Conservation (phyloP, 495 filamentous ascomycete species). For the Hypoxylon crocopeplum region DNA sequence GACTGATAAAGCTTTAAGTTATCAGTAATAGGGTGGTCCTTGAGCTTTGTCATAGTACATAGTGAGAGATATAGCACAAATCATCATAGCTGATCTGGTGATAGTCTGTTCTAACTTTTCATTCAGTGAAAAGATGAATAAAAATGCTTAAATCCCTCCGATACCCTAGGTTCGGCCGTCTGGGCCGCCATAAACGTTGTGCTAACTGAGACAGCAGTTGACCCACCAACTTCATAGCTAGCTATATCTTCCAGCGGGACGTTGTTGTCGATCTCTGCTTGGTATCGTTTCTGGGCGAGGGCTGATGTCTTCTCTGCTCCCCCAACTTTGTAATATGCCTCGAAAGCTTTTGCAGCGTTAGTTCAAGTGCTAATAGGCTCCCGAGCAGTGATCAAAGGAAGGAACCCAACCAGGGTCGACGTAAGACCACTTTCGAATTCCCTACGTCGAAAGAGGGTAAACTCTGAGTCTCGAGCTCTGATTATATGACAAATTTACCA, state of each 20-base stretch:
- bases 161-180: too few relatives aligned
- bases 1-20: too few relatives aligned
- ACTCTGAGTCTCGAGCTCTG: background rate
- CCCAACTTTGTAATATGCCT: slow-evolving; percentile 47
- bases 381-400: slow-evolving; percentile 50
- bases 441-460: slow-evolving; percentile 37
- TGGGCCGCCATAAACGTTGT: slow-evolving; percentile 52
- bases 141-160: too few relatives aligned
- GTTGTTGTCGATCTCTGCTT: slow-evolving; percentile 41
- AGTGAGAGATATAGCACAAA: too few relatives aligned
- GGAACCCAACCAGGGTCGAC: slow-evolving; percentile 40
- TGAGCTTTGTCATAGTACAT: too few relatives aligned
- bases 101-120: too few relatives aligned
- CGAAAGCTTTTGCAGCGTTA: slow-evolving; percentile 47
- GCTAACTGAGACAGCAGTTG: slow-evolving; percentile 53
- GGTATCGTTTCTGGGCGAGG: slow-evolving; percentile 41
- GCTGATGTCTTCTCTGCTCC: slow-evolving; percentile 46
- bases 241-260: slow-evolving; percentile 51
- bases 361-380: slow-evolving; percentile 49
- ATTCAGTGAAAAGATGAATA: too few relatives aligned
- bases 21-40: too few relatives aligned
- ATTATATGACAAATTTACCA: slow-evolving; percentile 43
- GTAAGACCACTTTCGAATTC: slow-evolving; percentile 52
- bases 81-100: too few relatives aligned
- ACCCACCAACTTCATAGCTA: slow-evolving; percentile 46